Conservation (phyloP, 345 rosid species). For the Eucalyptus microcorys region DNA sequence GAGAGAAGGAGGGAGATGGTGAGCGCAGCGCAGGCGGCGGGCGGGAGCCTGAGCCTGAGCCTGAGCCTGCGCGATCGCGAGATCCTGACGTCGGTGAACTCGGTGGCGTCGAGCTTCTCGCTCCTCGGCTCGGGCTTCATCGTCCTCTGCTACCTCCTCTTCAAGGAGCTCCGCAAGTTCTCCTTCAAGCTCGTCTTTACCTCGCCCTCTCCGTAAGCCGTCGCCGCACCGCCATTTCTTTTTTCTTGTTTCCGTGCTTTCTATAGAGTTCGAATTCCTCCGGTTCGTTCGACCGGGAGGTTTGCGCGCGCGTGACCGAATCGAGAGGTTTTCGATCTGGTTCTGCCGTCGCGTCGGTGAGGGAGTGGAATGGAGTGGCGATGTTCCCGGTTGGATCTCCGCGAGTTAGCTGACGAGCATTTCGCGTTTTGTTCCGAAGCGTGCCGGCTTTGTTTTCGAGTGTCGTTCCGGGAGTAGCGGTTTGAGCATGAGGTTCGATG, state of each 20-base stretch:
- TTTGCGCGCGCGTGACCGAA: neutral
- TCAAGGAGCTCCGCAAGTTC: slow-evolving; percentile 90
- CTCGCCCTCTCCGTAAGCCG: slow-evolving; percentile 73
- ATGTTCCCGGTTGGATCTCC: neutral
- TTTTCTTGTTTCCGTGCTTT: neutral
- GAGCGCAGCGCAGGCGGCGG: neutral
- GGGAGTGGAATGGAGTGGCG: neutral
- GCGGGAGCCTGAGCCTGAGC: slow-evolving; percentile 20
- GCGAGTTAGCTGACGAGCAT: neutral
- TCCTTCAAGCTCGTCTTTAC: slow-evolving; percentile 97
- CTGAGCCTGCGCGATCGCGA: slow-evolving; percentile 31
- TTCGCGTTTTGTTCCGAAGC: neutral
- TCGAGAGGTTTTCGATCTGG: neutral
- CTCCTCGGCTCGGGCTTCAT: slow-evolving; percentile 84
- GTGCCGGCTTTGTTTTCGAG: neutral
- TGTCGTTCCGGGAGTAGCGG: neutral
- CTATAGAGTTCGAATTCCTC: neutral
- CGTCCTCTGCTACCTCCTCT: slow-evolving; percentile 80
- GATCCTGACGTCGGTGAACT: slow-evolving; percentile 46
- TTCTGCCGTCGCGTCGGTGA: neutral
- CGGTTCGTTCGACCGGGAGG: neutral
- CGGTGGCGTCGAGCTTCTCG: slow-evolving; percentile 73
- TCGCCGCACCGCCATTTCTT: neutral
- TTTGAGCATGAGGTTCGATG: neutral
- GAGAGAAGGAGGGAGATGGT: neutral